Evolutionary conservation across 352 stramenopile species (phyloP).

Genomic region (Phytophthora pini): DNA sequence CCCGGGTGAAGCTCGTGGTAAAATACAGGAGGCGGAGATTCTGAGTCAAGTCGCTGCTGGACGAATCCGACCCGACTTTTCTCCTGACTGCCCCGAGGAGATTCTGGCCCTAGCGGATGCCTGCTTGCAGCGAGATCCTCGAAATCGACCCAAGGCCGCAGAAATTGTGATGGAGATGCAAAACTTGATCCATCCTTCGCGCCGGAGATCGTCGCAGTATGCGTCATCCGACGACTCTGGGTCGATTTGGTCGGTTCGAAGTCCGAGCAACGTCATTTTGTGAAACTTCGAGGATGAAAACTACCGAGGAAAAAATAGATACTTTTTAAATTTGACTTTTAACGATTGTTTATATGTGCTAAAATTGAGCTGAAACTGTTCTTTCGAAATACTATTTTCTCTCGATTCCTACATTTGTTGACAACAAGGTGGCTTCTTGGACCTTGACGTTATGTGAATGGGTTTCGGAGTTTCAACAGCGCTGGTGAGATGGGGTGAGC

Average conservation of each 20-base stretch:
- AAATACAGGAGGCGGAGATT: slow-evolving; percentile 59
- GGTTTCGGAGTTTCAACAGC: slow-evolving; percentile 16
- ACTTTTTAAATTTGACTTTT: too few species aligned
- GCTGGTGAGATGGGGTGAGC: slow-evolving; percentile 10
- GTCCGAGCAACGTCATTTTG: slow-evolving; percentile 31
- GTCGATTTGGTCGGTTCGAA: slow-evolving; percentile 42
- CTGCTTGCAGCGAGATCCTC: slow-evolving; percentile 54
- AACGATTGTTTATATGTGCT: too few species aligned
- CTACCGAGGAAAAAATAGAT: too few species aligned
- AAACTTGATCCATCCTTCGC: slow-evolving; percentile 40
- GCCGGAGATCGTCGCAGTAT: slow-evolving; percentile 16
- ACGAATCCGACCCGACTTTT: slow-evolving; percentile 51
- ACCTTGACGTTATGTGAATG: slow-evolving; percentile 9
- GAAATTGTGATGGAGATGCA: slow-evolving; percentile 54
- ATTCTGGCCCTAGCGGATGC: slow-evolving; percentile 51
- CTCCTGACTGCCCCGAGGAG: slow-evolving; percentile 37
- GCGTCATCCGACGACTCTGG: slow-evolving; percentile 18
- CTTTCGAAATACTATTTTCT: slow-evolving; percentile 22
- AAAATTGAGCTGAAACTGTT: neutral
- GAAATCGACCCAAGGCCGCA: slow-evolving; percentile 52
- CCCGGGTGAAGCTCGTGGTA: slow-evolving; percentile 25
- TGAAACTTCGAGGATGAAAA: neutral
- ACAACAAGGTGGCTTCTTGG: slow-evolving; percentile 1
- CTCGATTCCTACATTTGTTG: too few species aligned
- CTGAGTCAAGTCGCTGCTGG: slow-evolving; percentile 53